Evolutionary conservation across 192 early-diverging fungal species (phyloP).

Genomic region (Paraglomus brasilianum): DNA sequence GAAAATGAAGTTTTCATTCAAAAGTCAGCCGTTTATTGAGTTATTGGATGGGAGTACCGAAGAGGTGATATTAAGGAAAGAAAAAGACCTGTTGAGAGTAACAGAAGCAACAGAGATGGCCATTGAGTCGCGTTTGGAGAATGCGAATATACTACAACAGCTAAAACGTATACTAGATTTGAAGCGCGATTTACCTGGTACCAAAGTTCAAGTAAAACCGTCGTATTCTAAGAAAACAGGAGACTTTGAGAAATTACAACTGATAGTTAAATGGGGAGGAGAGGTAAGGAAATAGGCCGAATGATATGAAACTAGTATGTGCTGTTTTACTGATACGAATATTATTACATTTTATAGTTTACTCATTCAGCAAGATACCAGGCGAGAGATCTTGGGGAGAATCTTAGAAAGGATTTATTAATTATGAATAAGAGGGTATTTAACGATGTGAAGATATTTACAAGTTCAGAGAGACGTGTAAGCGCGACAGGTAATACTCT

Average conservation of each 20-base stretch:
- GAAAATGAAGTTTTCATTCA: constrained; percentile 89
- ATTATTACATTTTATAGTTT: constrained; percentile 51
- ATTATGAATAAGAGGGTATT: constrained; percentile 87
- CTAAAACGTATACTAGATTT: constrained; percentile 74
- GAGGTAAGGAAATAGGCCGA: constrained; percentile 47
- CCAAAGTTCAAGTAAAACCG: constrained; percentile 92
- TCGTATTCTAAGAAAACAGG: constrained; percentile 58
- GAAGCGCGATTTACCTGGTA: constrained; percentile 80
- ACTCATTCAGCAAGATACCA: constrained; percentile 93
- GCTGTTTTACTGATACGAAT: neutral
- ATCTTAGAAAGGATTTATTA: constrained; percentile 85
- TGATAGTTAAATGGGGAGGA: constrained; percentile 97
- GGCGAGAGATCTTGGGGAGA: constrained; percentile 87
- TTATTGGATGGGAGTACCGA: constrained; percentile 66
- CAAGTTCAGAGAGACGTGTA: constrained; percentile 85
- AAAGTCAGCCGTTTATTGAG: constrained; percentile 63
- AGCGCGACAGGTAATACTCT: constrained; percentile 76
- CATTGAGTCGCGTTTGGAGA: constrained; percentile 54
- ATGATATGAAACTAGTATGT: neutral
- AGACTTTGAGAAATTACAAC: constrained; percentile 69
- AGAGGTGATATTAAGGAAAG: constrained; percentile 81
- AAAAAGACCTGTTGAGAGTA: constrained; percentile 66
- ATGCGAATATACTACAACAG: constrained; percentile 56
- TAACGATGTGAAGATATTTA: constrained; percentile 83
- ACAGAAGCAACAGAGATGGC: constrained; percentile 58